A percentile compares a stretch with the other conserved stretches of the same genome.
Conservation (phyloP, 768 basidiomycete species). For the Leccinum variicolor region DNA sequence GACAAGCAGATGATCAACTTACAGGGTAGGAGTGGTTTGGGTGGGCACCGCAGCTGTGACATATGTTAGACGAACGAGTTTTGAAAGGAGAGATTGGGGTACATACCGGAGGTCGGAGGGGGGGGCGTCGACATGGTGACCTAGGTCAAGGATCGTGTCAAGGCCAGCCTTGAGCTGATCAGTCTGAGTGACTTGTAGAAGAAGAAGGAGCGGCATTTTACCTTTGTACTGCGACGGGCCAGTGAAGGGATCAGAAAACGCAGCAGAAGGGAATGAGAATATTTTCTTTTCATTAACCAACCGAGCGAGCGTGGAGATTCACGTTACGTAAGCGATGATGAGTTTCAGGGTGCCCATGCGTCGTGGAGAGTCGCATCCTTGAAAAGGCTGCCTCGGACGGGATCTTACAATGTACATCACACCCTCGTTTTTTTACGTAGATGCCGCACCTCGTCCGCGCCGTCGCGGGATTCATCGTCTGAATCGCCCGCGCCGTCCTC, state of each 20-base stretch:
- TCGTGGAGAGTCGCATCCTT: background rate
- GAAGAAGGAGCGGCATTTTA: background rate
- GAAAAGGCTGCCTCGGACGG: background rate
- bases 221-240: constrained; percentile 7
- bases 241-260: background rate
- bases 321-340: constrained; percentile 19
- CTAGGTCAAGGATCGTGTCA: background rate
- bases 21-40: background rate
- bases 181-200: background rate
- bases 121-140: constrained; percentile 2
- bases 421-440: constrained; percentile 16
- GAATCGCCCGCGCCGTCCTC: constrained; percentile 1
- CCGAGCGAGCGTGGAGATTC: constrained; percentile 3
- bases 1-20: background rate
- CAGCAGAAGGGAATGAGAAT: constrained; percentile 15
- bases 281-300: constrained; percentile 8
- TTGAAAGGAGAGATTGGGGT: background rate
- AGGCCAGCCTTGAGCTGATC: constrained; percentile 2
- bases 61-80: background rate
- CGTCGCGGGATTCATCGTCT: constrained; percentile 1
- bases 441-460: constrained; percentile 20
- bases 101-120: constrained; percentile 2
- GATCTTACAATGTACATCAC: background rate
- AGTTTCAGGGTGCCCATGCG: background rate
- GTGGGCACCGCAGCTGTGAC: rapidly evolving